A percentile compares a stretch with the other conserved stretches of the same genome.
These are phyloP conservation scores for Fraxinus dipetala DNA, from an alignment of 305 asterid species.

Conservation along the genomic window DNA sequence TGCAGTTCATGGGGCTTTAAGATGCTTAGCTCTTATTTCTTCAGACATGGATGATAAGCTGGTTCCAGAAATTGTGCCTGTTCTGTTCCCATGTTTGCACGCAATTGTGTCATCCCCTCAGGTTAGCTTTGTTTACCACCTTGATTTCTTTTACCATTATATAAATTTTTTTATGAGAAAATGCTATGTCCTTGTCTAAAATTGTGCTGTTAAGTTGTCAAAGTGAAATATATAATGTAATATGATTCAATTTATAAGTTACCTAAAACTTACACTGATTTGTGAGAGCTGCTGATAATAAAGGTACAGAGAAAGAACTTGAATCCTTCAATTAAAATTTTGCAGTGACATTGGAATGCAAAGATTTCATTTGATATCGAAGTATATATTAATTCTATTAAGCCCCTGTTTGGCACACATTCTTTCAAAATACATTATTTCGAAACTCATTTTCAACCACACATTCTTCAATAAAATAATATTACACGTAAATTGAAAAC, in stretches of 20 bases:
- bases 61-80: conserved; percentile 72
- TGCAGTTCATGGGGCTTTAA: conserved; percentile 90
- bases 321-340: background rate
- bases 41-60: conserved; percentile 90
- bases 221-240: background rate
- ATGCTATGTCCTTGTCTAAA: conserved; percentile 14
- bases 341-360: background rate
- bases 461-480: too few relatives aligned
- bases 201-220: background rate
- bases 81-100: conserved; percentile 78
- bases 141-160: conserved; percentile 8
- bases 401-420: too few relatives aligned
- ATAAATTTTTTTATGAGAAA: conserved; percentile 4
- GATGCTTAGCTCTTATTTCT: conserved; percentile 86
- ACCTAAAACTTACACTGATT: background rate
- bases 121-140: conserved; percentile 45
- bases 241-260: background rate
- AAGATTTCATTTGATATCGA: background rate
- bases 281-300: background rate
- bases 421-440: too few relatives aligned
- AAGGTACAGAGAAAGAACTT: background rate
- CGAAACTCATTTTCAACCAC: too few relatives aligned
- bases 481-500: background rate
- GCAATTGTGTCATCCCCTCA: conserved; percentile 80
- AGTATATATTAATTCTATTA: background rate